Evolutionary conservation across 2,329 filamentous ascomycete genomes (phyloP).

Genomic region (Neoascochyta sp.): DNA sequence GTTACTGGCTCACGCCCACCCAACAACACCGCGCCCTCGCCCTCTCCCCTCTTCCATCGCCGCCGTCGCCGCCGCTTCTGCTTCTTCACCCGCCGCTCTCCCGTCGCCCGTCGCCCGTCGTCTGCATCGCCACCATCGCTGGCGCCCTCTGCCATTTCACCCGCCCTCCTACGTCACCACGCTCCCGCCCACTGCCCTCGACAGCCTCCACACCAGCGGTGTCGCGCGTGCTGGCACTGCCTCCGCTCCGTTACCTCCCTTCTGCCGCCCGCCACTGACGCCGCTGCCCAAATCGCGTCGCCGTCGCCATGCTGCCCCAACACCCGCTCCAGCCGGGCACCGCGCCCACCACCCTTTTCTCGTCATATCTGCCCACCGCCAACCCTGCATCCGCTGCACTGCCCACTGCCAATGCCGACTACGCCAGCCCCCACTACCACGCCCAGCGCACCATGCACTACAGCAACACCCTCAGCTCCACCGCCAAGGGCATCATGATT

Average conservation of each 20-base stretch:
- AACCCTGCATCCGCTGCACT: conserved; percentile 25
- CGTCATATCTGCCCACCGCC: conserved; percentile 20
- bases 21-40: conserved; percentile 7
- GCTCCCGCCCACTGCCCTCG: conserved; percentile 16
- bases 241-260: conserved; percentile 1
- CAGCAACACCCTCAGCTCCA: conserved; percentile 45
- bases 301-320: conserved; percentile 33
- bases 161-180: too few species aligned
- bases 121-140: conserved; percentile 2
- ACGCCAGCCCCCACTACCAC: conserved; percentile 11
- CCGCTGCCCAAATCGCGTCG: too few species aligned
- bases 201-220: conserved; percentile 17
- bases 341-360: conserved; percentile 34
- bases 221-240: conserved; percentile 19
- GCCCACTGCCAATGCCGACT: conserved; percentile 19
- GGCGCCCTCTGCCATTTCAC: conserved; percentile 19
- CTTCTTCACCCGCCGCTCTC: too few species aligned
- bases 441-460: conserved; percentile 11
- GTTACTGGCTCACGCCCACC: conserved; percentile 8
- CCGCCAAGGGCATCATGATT: conserved; percentile 81
- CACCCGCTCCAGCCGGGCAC: conserved; percentile 22
- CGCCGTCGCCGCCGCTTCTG: conserved; percentile 10
- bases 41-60: conserved; percentile 2
- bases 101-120: too few species aligned
- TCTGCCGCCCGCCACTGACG: conserved; percentile 4